Conservation (phyloP, 148 eudicot species). For the Simmondsia chinensis region DNA sequence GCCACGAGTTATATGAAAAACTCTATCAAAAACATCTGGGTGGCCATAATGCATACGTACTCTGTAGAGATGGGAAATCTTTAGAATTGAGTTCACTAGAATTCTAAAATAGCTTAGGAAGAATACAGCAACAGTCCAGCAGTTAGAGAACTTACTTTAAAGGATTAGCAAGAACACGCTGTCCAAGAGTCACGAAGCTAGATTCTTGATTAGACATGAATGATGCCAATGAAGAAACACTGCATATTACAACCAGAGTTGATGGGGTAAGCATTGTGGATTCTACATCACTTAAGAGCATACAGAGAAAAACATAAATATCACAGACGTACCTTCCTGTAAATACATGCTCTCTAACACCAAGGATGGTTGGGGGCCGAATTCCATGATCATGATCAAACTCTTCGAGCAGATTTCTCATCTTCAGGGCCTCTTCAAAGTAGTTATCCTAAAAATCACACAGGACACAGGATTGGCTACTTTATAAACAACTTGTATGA, state of each 20-base stretch:
- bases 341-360: slow-evolving; percentile 97
- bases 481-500: neutral
- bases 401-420: slow-evolving; percentile 99
- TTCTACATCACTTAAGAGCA: slow-evolving; percentile 1
- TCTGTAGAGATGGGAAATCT: slow-evolving; percentile 29
- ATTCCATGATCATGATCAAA: slow-evolving; percentile 70
- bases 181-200: slow-evolving; percentile 97
- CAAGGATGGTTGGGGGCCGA: slow-evolving; percentile 82
- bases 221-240: slow-evolving; percentile 96
- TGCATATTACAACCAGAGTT: slow-evolving; percentile 29
- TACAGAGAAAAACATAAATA: slow-evolving; percentile 3
- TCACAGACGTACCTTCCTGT: slow-evolving; percentile 74
- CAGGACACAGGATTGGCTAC: slow-evolving; percentile 1
- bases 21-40: slow-evolving; percentile 98
- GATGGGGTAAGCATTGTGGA: neutral
- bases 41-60: slow-evolving; percentile 99
- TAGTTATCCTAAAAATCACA: slow-evolving; percentile 66
- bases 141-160: slow-evolving; percentile 55
- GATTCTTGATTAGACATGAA: slow-evolving; percentile 98
- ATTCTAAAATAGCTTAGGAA: neutral
- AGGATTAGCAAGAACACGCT: slow-evolving; percentile 95
- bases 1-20: slow-evolving; percentile 95
- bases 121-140: neutral
- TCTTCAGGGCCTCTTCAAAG: slow-evolving; percentile 96
- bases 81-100: neutral